phyloP scores from a whole-genome alignment of 768 basidiomycete genomes.

The Lactifluus hygrophoroides region DNA sequence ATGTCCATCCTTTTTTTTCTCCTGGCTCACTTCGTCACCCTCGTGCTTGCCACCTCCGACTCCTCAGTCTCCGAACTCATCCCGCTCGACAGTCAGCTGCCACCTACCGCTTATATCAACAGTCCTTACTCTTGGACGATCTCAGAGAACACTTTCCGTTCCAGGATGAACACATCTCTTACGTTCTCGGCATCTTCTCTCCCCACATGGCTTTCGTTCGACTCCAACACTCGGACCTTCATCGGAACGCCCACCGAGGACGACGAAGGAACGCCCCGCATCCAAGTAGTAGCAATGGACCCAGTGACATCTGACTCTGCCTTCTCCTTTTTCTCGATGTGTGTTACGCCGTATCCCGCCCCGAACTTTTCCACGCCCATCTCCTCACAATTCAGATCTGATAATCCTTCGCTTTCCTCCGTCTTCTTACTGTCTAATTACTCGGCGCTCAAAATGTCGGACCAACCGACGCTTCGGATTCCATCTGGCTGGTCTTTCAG shows the following conservation, averaged over 20 bases:
- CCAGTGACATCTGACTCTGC: constrained; percentile 35
- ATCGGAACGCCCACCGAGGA: constrained; percentile 52
- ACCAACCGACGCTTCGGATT: constrained; percentile 55
- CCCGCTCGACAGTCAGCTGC: constrained; percentile 65
- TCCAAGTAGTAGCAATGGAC: constrained; percentile 60
- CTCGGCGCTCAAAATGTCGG: constrained; percentile 43
- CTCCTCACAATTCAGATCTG: constrained; percentile 48
- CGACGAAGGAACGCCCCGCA: constrained; percentile 54
- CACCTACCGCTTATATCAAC: constrained; percentile 64
- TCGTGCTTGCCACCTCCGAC: constrained; percentile 25
- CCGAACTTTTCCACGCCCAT: constrained; percentile 49
- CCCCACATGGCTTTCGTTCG: constrained; percentile 74
- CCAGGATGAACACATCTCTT: constrained; percentile 35
- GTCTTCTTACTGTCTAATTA: constrained; percentile 56
- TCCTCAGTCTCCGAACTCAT: constrained; percentile 38
- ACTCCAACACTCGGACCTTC: constrained; percentile 51
- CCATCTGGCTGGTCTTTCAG: constrained; percentile 86
- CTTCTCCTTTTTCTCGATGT: constrained; percentile 46
- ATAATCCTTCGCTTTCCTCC: constrained; percentile 64
- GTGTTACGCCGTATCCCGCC: constrained; percentile 43
- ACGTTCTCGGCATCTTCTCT: constrained; percentile 48
- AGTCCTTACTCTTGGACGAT: constrained; percentile 63
- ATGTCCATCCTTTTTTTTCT: constrained; percentile 56
- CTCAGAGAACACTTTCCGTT: constrained; percentile 55
- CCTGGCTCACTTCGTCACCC: constrained; percentile 36